These are phyloP conservation scores for Linanthus parryae DNA, from an alignment of 148 eudicot genomes.

Conservation along the genomic window DNA sequence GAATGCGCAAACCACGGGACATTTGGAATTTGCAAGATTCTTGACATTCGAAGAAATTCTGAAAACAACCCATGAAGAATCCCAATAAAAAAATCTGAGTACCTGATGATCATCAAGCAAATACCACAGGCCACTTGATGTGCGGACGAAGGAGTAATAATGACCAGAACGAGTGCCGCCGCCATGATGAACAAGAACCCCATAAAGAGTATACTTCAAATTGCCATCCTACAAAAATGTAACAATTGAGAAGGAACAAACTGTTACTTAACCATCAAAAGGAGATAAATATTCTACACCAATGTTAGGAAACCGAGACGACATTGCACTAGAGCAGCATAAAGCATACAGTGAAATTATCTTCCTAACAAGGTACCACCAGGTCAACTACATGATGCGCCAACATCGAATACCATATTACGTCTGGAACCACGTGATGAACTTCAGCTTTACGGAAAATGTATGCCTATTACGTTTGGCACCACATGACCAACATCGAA, in stretches of 20 bases:
- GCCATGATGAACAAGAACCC: conserved; percentile 94
- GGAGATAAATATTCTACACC: not conserved
- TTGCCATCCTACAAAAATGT: conserved; percentile 60
- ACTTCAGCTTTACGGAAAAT: no score
- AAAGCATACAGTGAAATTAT: no score
- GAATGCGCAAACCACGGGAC: no score
- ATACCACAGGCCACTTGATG: conserved; percentile 92
- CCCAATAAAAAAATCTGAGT: conserved; percentile 7
- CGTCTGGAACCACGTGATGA: no score
- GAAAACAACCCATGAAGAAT: not conserved
- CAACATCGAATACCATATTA: no score
- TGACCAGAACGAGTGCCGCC: conserved; percentile 97
- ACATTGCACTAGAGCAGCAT: no score
- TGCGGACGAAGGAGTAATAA: conserved; percentile 83
- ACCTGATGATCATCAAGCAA: conserved; percentile 92
- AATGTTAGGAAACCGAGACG: not conserved
- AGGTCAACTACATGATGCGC: no score
- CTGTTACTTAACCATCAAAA: not conserved
- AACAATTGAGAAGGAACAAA: not conserved
- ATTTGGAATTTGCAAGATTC: no score
- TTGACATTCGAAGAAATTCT: no score
- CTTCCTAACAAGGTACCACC: no score
- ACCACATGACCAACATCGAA: no score
- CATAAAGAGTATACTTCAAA: conserved; percentile 83
- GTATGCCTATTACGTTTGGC: no score